A percentile compares a stretch with the other conserved stretches of the same genome.
Evolutionary conservation across 2,329 filamentous ascomycete genomes (phyloP).

Genomic region (Sarocladiaceae sp.): DNA sequence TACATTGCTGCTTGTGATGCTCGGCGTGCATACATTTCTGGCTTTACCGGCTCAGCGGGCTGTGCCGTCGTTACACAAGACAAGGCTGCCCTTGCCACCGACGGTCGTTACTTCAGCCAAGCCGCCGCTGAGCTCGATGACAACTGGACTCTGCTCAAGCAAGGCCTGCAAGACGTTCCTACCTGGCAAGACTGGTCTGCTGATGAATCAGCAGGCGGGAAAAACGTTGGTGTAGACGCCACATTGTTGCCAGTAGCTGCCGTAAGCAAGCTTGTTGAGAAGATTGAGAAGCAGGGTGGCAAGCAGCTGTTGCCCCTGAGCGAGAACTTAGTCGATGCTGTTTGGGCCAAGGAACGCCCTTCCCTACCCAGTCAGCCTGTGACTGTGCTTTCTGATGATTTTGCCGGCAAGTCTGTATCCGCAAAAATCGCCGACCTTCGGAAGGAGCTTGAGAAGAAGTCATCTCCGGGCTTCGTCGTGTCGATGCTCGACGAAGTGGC

Average conservation of each 20-base stretch:
- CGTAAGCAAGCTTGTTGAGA: slow-evolving; percentile 71
- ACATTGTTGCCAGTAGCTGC: slow-evolving; percentile 69
- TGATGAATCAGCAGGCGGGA: slow-evolving; percentile 80
- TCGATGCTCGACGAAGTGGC: slow-evolving; percentile 96
- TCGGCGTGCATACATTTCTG: slow-evolving; percentile 84
- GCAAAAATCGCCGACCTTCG: slow-evolving; percentile 81
- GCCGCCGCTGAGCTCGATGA: slow-evolving; percentile 82
- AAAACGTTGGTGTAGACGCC: slow-evolving; percentile 86
- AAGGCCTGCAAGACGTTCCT: slow-evolving; percentile 87
- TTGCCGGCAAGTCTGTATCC: slow-evolving; percentile 76
- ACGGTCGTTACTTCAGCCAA: slow-evolving; percentile 98
- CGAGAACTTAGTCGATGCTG: slow-evolving; percentile 81
- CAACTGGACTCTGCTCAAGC: slow-evolving; percentile 91
- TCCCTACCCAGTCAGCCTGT: slow-evolving; percentile 71
- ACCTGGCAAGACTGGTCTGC: slow-evolving; percentile 97
- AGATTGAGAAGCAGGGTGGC: slow-evolving; percentile 82
- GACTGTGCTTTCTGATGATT: slow-evolving; percentile 65
- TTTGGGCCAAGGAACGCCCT: slow-evolving; percentile 79
- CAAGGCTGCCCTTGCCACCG: slow-evolving; percentile 86
- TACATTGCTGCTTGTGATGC: slow-evolving; percentile 97
- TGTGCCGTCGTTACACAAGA: slow-evolving; percentile 83
- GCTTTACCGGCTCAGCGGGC: slow-evolving; percentile 92
- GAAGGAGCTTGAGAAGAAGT: slow-evolving; percentile 90
- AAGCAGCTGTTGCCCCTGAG: slow-evolving; percentile 69
- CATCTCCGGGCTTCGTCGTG: slow-evolving; percentile 79